Percentiles rank a stretch among this genome's conserved stretches.
phyloP scores from a whole-genome alignment of 1,139 yeast genomes.

The Oligophagozyma castellii region DNA sequence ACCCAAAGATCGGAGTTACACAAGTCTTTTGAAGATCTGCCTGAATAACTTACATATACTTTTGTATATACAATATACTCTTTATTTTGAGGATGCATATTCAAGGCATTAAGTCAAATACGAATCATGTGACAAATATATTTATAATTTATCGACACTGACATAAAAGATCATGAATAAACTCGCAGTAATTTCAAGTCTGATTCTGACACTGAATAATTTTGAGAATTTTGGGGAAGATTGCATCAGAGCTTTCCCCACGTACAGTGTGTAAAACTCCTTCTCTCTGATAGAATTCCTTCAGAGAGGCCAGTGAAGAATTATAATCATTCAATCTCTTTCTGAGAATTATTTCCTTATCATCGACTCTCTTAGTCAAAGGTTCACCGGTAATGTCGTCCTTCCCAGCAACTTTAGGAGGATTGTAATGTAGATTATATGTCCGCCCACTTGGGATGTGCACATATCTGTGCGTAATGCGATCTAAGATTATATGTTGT shows the following conservation, averaged over 20 bases:
- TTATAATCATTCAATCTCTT: constrained; percentile 54
- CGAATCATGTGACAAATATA: background rate
- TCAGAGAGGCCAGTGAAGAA: constrained; percentile 46
- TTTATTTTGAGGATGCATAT: background rate
- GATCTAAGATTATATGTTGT: constrained; percentile 56
- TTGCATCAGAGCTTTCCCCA: constrained; percentile 75
- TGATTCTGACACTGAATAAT: constrained; percentile 23
- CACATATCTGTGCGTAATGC: constrained; percentile 79
- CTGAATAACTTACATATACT: no score
- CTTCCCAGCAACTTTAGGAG: constrained; percentile 66
- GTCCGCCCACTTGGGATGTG: constrained; percentile 77
- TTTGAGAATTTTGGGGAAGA: constrained; percentile 52
- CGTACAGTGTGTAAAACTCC: constrained; percentile 45
- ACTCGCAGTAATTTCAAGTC: background rate
- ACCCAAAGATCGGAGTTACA: no score
- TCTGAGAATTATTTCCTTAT: constrained; percentile 55
- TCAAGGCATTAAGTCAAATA: background rate
- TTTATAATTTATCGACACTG: no score
- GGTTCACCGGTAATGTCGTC: constrained; percentile 90
- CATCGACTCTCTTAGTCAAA: constrained; percentile 66
- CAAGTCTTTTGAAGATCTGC: no score
- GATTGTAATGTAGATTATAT: constrained; percentile 74
- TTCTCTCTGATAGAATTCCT: constrained; percentile 39
- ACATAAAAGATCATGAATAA: background rate
- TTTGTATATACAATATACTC: no score